Percentiles rank a stretch among this genome's conserved stretches.
phyloP scores from a whole-genome alignment of 2,329 filamentous ascomycete genomes.

The Alternaria ventricosa region DNA sequence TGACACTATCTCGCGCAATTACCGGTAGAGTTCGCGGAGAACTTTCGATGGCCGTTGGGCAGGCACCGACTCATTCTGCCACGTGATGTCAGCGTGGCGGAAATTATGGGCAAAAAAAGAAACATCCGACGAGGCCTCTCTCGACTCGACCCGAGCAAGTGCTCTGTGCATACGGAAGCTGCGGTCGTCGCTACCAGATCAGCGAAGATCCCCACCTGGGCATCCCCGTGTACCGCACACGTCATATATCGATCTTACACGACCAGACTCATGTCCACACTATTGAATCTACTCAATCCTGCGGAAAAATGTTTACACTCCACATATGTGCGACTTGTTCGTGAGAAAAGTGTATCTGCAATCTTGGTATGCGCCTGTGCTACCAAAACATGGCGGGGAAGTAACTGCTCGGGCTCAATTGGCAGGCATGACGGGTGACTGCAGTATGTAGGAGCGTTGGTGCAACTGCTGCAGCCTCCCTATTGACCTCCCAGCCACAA shows the following conservation, averaged over 20 bases:
- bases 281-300: background rate
- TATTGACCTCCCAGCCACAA: background rate
- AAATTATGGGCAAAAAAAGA: slow-evolving; percentile 4
- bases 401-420: slow-evolving; percentile 11
- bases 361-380: slow-evolving; percentile 1
- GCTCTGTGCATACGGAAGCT: slow-evolving; percentile 7
- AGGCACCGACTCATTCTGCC: background rate
- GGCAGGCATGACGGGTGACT: slow-evolving; percentile 6
- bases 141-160: background rate
- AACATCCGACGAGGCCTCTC: background rate
- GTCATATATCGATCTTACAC: background rate
- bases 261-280: background rate
- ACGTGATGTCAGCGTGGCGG: background rate
- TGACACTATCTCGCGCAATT: background rate
- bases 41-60: background rate
- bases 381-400: background rate
- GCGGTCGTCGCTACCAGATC: background rate
- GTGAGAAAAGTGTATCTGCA: background rate
- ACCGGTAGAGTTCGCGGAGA: background rate
- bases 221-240: background rate
- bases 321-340: background rate
- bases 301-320: background rate
- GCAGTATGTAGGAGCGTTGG: background rate
- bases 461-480: slow-evolving; percentile 6
- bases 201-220: background rate